phyloP scores from a whole-genome alignment of 148 eudicot genomes.

The Linanthus parryae region DNA sequence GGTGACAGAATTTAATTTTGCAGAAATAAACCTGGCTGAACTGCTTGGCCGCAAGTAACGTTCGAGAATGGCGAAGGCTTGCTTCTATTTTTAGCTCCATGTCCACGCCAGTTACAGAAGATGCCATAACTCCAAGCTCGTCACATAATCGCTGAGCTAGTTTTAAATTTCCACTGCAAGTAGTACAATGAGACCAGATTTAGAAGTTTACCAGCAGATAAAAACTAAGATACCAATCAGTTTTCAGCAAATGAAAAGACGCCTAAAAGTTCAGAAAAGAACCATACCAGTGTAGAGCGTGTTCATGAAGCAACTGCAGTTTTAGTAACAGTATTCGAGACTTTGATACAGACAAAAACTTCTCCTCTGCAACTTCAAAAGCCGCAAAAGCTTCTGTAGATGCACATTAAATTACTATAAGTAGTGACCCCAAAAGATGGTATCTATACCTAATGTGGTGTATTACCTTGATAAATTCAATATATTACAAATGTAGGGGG shows the following conservation, averaged over 20 bases:
- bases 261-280: background rate
- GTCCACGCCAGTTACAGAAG: slow-evolving; percentile 91
- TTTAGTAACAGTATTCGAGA: slow-evolving; percentile 68
- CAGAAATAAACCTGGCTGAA: slow-evolving; percentile 63
- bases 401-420: background rate
- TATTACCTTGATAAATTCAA: too few relatives aligned
- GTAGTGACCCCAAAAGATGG: background rate
- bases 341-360: slow-evolving; percentile 73
- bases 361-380: slow-evolving; percentile 65
- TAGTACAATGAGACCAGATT: background rate
- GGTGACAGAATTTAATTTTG: too few relatives aligned
- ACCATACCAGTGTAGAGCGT: slow-evolving; percentile 70
- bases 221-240: too few relatives aligned
- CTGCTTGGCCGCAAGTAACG: slow-evolving; percentile 91
- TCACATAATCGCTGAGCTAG: slow-evolving; percentile 83
- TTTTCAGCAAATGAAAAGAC: too few relatives aligned
- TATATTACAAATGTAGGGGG: background rate
- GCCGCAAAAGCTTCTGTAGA: slow-evolving; percentile 80
- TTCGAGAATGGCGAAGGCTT: slow-evolving; percentile 85
- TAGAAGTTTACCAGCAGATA: background rate
- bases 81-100: slow-evolving; percentile 84
- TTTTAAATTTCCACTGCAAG: slow-evolving; percentile 67
- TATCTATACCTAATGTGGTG: background rate
- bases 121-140: slow-evolving; percentile 87
- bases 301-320: slow-evolving; percentile 90